phyloP scores from a whole-genome alignment of 352 stramenopile genomes.

The Aphanomyces invadans region DNA sequence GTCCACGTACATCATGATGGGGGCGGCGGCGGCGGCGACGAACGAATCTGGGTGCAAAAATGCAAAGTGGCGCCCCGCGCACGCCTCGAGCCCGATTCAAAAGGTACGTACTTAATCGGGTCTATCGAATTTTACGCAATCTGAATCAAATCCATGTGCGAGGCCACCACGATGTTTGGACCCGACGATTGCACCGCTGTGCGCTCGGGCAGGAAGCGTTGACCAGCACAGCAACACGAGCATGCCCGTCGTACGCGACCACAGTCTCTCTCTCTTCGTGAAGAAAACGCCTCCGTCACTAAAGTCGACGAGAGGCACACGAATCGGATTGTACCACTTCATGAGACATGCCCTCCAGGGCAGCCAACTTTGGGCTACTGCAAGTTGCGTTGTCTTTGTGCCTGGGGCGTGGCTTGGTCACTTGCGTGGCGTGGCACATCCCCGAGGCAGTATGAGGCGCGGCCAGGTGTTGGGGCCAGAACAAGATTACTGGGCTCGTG shows the following conservation, averaged over 20 bases:
- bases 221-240: too few relatives aligned
- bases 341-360: background rate
- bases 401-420: background rate
- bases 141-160: too few relatives aligned
- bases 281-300: too few relatives aligned
- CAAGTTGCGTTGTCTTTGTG: slow-evolving; percentile 9
- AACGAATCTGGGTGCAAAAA: background rate
- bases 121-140: too few relatives aligned
- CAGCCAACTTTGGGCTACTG: background rate
- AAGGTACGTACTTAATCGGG: background rate
- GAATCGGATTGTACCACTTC: background rate
- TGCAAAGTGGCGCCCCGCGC: background rate
- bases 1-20: background rate
- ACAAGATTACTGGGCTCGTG: background rate
- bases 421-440: slow-evolving; percentile 2
- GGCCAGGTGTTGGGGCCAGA: background rate
- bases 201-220: too few relatives aligned
- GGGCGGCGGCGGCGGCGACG: background rate
- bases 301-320: too few relatives aligned
- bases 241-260: too few relatives aligned
- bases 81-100: background rate
- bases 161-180: too few relatives aligned
- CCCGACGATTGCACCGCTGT: too few relatives aligned
- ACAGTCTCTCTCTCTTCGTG: too few relatives aligned
- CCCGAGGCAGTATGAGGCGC: background rate